Evolutionary conservation across 768 basidiomycete genomes (phyloP).

Genomic region (Cystobasidiopsis lactophilus): DNA sequence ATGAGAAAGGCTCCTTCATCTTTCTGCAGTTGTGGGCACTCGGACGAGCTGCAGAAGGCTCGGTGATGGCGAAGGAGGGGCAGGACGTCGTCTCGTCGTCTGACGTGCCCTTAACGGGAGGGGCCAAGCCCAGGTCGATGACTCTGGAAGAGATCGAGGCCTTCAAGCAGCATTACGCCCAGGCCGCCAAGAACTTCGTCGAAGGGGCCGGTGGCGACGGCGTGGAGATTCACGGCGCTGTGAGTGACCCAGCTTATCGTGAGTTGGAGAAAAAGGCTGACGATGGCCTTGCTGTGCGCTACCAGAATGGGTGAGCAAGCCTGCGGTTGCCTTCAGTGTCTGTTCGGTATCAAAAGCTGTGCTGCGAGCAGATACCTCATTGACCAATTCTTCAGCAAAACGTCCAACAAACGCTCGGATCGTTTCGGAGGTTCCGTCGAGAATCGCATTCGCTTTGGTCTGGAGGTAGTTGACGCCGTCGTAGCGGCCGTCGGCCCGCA

Average conservation of each 20-base stretch:
- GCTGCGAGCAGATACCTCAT: slow-evolving; percentile 17
- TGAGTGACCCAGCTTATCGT: slow-evolving; percentile 20
- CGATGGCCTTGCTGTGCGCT: too few relatives aligned
- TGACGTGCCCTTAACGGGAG: not conserved
- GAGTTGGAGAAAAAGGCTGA: not conserved
- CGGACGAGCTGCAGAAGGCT: slow-evolving; percentile 26
- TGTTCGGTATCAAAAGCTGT: too few relatives aligned
- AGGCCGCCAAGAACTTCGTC: slow-evolving; percentile 38
- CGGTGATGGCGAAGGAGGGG: not conserved
- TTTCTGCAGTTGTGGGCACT: slow-evolving; percentile 40
- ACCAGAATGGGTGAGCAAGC: too few relatives aligned
- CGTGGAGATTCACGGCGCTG: slow-evolving; percentile 31
- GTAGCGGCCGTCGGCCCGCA: slow-evolving; percentile 34
- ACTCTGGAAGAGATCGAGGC: slow-evolving; percentile 30
- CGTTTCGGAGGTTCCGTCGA: slow-evolving; percentile 48
- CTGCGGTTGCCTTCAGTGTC: too few relatives aligned
- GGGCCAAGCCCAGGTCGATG: slow-evolving; percentile 11
- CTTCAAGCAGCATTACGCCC: slow-evolving; percentile 30
- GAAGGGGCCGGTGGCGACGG: slow-evolving; percentile 46
- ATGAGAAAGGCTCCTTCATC: slow-evolving; percentile 34
- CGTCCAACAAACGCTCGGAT: slow-evolving; percentile 19
- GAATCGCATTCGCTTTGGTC: slow-evolving; percentile 36
- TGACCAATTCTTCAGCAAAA: slow-evolving; percentile 18
- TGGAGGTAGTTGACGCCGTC: slow-evolving; percentile 37
- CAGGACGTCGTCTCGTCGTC: slow-evolving; percentile 8